Evolutionary conservation across 78 protist genomes (phyloP).

Genomic region (Dictyostelium citrinum): DNA sequence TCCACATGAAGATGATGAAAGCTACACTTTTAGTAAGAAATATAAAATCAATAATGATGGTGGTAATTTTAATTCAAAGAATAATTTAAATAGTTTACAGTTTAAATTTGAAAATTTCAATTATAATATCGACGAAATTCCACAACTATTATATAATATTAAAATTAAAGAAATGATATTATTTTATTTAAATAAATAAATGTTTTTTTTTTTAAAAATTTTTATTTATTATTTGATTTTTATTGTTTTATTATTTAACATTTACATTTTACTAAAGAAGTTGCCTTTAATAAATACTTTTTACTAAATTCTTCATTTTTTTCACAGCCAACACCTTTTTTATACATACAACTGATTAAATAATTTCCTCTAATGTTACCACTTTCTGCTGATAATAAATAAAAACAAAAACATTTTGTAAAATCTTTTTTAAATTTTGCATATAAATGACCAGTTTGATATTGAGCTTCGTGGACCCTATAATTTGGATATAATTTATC

Average conservation of each 20-base stretch:
- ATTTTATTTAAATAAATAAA: neutral
- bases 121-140: neutral
- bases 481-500: neutral
- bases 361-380: neutral
- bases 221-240: neutral
- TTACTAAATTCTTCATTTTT: slow-evolving; percentile 3
- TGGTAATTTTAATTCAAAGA: neutral
- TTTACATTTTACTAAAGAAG: neutral
- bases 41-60: neutral
- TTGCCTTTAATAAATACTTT: slow-evolving; percentile 10
- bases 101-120: neutral
- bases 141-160: neutral
- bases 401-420: neutral
- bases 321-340: slow-evolving; percentile 24
- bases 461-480: slow-evolving; percentile 18
- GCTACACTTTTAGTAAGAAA: neutral
- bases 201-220: neutral
- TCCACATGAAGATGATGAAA: neutral
- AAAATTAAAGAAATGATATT: neutral
- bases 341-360: neutral
- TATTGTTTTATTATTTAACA: neutral
- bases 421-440: neutral
- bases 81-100: neutral
- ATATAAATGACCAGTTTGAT: slow-evolving; percentile 21
- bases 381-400: slow-evolving; percentile 4